Percentiles rank a stretch among this genome's conserved stretches.
phyloP scores from a whole-genome alignment of 2,329 filamentous ascomycete species.

The Myriangium duriaei region DNA sequence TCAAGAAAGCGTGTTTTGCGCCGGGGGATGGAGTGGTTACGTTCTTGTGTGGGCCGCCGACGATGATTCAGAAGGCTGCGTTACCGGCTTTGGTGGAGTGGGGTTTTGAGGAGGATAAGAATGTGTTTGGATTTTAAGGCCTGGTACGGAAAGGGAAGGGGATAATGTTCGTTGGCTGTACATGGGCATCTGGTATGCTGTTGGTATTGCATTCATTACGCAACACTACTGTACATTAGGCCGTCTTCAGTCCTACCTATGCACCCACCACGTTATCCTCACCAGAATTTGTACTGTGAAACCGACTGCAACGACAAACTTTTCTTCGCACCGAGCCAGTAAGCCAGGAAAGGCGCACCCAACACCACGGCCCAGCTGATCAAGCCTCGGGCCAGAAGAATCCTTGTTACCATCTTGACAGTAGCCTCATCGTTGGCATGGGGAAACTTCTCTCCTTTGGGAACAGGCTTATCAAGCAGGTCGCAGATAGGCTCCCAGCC shows the following conservation, averaged over 20 bases:
- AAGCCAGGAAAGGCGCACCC: background rate
- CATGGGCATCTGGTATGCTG: no score
- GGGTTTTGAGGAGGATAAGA: no score
- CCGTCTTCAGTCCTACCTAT: no score
- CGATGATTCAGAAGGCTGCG: slow-evolving; percentile 40
- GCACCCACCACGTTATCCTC: no score
- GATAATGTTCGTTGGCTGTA: no score
- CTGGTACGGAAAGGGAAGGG: no score
- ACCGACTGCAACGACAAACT: background rate
- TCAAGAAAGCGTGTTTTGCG: slow-evolving; percentile 30
- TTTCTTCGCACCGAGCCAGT: background rate
- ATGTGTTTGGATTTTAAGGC: no score
- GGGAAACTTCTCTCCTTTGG: slow-evolving; percentile 3
- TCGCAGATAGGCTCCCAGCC: slow-evolving; percentile 20
- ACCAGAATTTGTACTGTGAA: background rate
- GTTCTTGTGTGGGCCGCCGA: slow-evolving; percentile 39
- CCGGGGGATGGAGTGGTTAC: slow-evolving; percentile 29
- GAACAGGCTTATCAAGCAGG: slow-evolving; percentile 5
- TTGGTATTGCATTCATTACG: no score
- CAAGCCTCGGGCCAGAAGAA: background rate
- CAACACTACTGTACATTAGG: no score
- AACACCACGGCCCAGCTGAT: background rate
- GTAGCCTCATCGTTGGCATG: slow-evolving; percentile 6
- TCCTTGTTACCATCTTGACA: background rate
- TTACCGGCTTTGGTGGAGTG: slow-evolving; percentile 33